A percentile compares a stretch with the other conserved stretches of the same genome.
Evolutionary conservation across 148 eudicot genomes (phyloP).

Genomic region (Linanthus parryae): DNA sequence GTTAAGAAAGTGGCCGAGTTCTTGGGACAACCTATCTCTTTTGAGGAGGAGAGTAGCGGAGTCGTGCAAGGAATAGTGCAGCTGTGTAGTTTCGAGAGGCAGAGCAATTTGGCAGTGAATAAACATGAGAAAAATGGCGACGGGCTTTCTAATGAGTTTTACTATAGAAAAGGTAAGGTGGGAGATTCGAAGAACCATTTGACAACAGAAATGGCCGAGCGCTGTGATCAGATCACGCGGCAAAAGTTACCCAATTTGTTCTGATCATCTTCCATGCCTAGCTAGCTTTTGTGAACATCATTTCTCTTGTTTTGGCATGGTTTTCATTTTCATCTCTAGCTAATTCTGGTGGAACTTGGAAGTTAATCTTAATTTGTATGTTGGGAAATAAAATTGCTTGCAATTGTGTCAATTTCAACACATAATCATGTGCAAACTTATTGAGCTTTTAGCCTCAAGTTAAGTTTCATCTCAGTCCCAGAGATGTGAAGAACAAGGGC

Average conservation of each 20-base stretch:
- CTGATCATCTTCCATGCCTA: too few relatives aligned
- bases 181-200: conserved; percentile 9
- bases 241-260: not conserved
- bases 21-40: conserved; percentile 3
- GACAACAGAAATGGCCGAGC: not conserved
- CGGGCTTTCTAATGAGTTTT: not conserved
- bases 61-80: not conserved
- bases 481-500: too few relatives aligned
- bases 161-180: not conserved
- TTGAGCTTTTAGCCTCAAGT: too few relatives aligned
- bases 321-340: too few relatives aligned
- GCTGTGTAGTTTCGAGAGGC: conserved; percentile 4
- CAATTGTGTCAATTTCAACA: too few relatives aligned
- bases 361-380: too few relatives aligned
- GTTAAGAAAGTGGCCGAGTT: conserved; percentile 1
- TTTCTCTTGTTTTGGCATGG: too few relatives aligned
- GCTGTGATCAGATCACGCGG: not conserved
- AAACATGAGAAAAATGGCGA: not conserved
- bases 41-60: conserved; percentile 1
- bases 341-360: too few relatives aligned
- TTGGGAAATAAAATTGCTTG: too few relatives aligned
- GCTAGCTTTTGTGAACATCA: too few relatives aligned
- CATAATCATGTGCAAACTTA: too few relatives aligned
- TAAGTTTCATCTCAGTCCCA: too few relatives aligned
- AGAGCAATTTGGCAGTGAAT: conserved; percentile 6